A percentile compares a stretch with the other conserved stretches of the same genome.
Evolutionary conservation across 371 early-diverging fungal genomes (phyloP).

Genomic region (Saksenaea oblongispora): DNA sequence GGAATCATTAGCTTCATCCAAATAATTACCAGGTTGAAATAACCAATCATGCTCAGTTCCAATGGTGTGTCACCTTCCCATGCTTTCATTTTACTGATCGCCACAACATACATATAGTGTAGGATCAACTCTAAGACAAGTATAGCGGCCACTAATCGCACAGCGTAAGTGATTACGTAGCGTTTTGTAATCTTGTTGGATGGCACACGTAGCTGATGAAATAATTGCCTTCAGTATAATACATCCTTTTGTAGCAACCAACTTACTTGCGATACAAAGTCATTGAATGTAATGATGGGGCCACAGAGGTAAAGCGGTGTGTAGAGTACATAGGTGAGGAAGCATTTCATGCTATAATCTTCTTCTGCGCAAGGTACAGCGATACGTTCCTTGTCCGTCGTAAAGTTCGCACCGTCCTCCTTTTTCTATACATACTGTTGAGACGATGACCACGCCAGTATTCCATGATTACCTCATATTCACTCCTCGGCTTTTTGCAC

Average conservation of each 20-base stretch:
- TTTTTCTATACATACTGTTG: conserved; percentile 36
- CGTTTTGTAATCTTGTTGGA: conserved; percentile 42
- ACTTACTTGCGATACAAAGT: conserved; percentile 81
- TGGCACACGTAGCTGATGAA: conserved; percentile 51
- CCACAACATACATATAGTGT: conserved; percentile 84
- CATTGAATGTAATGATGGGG: conserved; percentile 94
- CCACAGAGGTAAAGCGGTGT: conserved; percentile 93
- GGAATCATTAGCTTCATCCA: conserved; percentile 91
- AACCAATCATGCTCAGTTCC: conserved; percentile 81
- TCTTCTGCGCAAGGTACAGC: conserved; percentile 43
- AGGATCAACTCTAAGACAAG: conserved; percentile 82
- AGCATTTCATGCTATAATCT: conserved; percentile 79
- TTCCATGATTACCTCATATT: conserved; percentile 4
- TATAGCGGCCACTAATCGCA: conserved; percentile 50
- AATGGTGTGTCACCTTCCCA: conserved; percentile 79
- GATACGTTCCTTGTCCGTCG: conserved; percentile 67
- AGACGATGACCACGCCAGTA: neutral
- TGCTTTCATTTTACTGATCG: conserved; percentile 78
- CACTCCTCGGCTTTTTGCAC: conserved; percentile 25
- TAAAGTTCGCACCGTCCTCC: conserved; percentile 30
- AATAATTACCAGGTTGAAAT: conserved; percentile 81
- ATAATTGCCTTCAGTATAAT: neutral
- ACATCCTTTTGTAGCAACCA: too few species aligned
- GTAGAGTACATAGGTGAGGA: conserved; percentile 82
- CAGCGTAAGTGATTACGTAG: conserved; percentile 44